Evolutionary conservation across 331 rosid species (phyloP).

Genomic region (Malus hybrid): DNA sequence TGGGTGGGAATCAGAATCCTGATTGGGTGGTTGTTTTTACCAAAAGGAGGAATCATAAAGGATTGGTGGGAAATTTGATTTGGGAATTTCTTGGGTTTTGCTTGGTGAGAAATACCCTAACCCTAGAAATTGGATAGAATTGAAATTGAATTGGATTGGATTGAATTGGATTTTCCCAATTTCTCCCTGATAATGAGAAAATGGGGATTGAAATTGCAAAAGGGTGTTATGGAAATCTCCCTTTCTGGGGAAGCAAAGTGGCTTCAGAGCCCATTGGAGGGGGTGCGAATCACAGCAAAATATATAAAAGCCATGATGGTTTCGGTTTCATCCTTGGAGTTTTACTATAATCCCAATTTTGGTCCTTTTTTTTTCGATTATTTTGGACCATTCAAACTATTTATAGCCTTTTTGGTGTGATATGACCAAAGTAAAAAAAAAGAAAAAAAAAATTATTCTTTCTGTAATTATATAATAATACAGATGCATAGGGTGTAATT

Average conservation of each 20-base stretch:
- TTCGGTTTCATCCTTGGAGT: slow-evolving; percentile 15
- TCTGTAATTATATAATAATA: neutral
- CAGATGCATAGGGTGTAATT: neutral
- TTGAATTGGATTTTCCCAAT: neutral
- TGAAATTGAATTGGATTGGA: neutral
- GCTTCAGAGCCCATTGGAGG: neutral
- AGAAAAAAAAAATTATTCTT: neutral
- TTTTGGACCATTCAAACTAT: neutral
- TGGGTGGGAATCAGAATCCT: slow-evolving; percentile 29
- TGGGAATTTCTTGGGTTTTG: neutral
- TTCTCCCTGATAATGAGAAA: neutral
- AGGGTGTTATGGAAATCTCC: slow-evolving; percentile 11
- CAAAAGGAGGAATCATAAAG: slow-evolving; percentile 39
- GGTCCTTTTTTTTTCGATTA: neutral
- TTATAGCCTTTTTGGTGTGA: neutral
- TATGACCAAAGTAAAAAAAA: neutral
- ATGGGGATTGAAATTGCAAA: neutral
- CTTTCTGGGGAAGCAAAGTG: slow-evolving; percentile 4
- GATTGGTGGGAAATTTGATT: slow-evolving; percentile 4
- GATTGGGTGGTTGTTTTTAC: slow-evolving; percentile 16
- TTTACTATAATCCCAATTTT: slow-evolving; percentile 13
- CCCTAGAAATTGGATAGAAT: slow-evolving; percentile 3
- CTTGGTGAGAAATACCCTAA: neutral
- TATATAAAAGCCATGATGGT: neutral
- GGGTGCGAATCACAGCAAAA: neutral